Evolutionary conservation across 2,329 filamentous ascomycete species (phyloP), one percentile per base, ranked within the genome.

Genomic region (Cercospora sesami): DNA sequence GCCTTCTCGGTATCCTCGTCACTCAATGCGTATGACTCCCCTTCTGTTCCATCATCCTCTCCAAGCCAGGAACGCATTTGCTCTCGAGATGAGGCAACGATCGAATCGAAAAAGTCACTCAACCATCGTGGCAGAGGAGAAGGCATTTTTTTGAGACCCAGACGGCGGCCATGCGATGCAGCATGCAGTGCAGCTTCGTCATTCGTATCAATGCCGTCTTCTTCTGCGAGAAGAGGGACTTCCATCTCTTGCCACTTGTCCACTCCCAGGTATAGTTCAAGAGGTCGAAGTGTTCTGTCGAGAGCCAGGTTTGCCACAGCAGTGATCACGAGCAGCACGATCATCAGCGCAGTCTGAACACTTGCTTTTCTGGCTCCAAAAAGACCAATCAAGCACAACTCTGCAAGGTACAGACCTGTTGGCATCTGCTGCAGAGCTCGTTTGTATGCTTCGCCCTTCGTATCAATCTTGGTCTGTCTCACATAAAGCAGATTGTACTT

Each of bases 401-500:
- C 80, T 8, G 81, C 81, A 4, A 85, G 76, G 65, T 84, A 85
- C 16, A 84, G 75, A 61, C 83, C 83, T 4, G 80, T 81, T 9
- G 81, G 79, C 39, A 84, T 78, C 60, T 84, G 83, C 66, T 81
- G 79, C 28, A 85, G 69, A 4, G 83, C 83, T 28, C 81, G 80
- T 63, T 80, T 78, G 72, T 84, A 84, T 2, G 79, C 79, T 16
- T 78, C 78, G 48, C 83, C 83, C 69, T 81, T 80, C 30, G 83
- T 84, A 68, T 85, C 83, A 63, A 83, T 78, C 66, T 81, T 81
- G 68, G 81, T 81, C 73, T 82, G 82, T 28, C 72, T 60, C 12
- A 83, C 81, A 72, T 83, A 85, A 10, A 84, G 78, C 70, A 84
- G 78, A 68, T 83, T 83, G 77, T 85, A 84, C 18, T 81, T 80